Base-by-base conservation (phyloP, 2,329 filamentous ascomycete species). In the Cladobotryum mycophilum region DNA sequence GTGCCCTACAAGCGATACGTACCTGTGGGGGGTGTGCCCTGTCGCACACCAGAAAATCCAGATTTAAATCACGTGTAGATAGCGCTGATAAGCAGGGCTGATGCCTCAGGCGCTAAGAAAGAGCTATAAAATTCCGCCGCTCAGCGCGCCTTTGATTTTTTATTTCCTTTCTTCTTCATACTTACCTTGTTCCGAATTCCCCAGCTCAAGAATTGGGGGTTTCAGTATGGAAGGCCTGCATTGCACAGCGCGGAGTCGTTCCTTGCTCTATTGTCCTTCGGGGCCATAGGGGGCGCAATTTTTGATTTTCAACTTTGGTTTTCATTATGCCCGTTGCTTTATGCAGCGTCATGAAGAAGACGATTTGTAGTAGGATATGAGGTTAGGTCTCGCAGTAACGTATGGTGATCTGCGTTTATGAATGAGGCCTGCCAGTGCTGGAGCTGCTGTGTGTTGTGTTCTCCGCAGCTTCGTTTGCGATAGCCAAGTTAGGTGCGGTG, bases 161-260 rank as follows among this genome's bases (percentile, higher is more conserved):
- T 64, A 56, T 61, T 63, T 56, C 61, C 67, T 69, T 63, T 57
- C 66, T 67, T 73, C 68, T 71, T 74, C 70, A 77, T 76, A 77
- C 75, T 77, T 77, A 77, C 74, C 74, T 77, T 77, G 69, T 69
- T 69, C 63, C 64, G 68, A 66, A 59, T 52, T 59, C 54, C 60
- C 67, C 65, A 64, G 74, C 63, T 78, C 74, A 76, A 61, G 72
- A 74, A 67, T 67, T 58, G 67, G 63, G 60, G 58, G 52, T 55
- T 60, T 67, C 67, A 76, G 69, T 62, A 59, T 63, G 69, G 70
- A 66, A 70, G 68, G 69, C 73, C 75, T 78, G 74, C 75, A 78
- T 77, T 76, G 75, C 74, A 78, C 75, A 74, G 61, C 74, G 75
- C 70, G 75, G 75, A 68, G 72, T 74, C 68, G 62, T 64, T 69